Conservation (phyloP, 2,329 filamentous ascomycete genomes). For the Clarireedia monteithiana region DNA sequence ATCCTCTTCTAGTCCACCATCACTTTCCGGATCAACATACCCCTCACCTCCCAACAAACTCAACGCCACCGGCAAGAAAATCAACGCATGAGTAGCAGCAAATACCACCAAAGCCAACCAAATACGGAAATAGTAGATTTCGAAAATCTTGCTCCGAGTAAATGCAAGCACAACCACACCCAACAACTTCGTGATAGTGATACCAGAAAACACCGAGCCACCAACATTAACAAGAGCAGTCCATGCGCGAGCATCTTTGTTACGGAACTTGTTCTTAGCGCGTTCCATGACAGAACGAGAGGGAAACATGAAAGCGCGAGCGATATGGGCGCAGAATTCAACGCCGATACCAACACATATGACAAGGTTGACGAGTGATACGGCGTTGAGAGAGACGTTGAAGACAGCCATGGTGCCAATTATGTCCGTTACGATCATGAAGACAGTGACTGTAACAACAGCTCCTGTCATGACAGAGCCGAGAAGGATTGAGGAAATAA, state of each 20-base stretch:
- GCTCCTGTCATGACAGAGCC: conserved; percentile 76
- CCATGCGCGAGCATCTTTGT: conserved; percentile 81
- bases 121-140: conserved; percentile 97
- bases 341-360: conserved; percentile 96
- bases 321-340: conserved; percentile 96
- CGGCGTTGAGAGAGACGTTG: conserved; percentile 84
- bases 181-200: conserved; percentile 90
- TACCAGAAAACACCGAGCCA: conserved; percentile 88
- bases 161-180: conserved; percentile 91
- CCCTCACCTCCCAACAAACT: conserved; percentile 80
- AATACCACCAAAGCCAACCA: conserved; percentile 90
- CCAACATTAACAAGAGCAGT: conserved; percentile 91
- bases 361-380: conserved; percentile 90
- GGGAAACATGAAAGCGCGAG: conserved; percentile 92
- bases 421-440: conserved; percentile 92
- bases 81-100: conserved; percentile 77
- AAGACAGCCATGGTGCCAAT: conserved; percentile 90
- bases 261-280: conserved; percentile 69
- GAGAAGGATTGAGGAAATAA: conserved; percentile 71
- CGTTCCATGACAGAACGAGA: conserved; percentile 73
- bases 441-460: conserved; percentile 77
- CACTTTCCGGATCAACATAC: conserved; percentile 79
- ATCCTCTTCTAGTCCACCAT: conserved; percentile 85
- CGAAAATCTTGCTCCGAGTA: conserved; percentile 95
- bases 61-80: conserved; percentile 85